Evolutionary conservation across 352 stramenopile genomes (phyloP).

Genomic region (Globisporangium parvum): DNA sequence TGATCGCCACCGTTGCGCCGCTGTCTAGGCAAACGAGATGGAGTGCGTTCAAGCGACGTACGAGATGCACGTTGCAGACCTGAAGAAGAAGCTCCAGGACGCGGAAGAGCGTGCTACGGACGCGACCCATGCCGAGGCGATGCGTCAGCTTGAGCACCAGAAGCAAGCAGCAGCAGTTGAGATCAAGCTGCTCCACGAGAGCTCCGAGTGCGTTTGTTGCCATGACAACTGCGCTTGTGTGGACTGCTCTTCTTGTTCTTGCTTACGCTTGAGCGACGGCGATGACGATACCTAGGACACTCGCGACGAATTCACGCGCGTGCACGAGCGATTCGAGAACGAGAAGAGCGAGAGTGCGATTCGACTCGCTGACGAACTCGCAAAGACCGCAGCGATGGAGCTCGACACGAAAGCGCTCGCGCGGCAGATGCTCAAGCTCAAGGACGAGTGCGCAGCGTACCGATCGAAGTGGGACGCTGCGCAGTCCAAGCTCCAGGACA

Average conservation of each 20-base stretch:
- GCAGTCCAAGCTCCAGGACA: conserved; percentile 52
- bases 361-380: conserved; percentile 42
- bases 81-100: conserved; percentile 43
- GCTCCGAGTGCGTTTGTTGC: conserved; percentile 31
- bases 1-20: not conserved
- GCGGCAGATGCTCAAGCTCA: conserved; percentile 34
- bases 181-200: conserved; percentile 60
- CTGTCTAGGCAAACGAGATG: conserved; percentile 52
- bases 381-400: conserved; percentile 35
- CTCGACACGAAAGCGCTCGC: conserved; percentile 49
- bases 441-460: conserved; percentile 46
- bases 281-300: conserved; percentile 46
- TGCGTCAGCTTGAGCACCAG: conserved; percentile 54
- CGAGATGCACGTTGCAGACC: conserved; percentile 43
- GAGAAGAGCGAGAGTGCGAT: conserved; percentile 36
- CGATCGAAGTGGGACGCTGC: conserved; percentile 43
- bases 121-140: conserved; percentile 27
- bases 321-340: conserved; percentile 26
- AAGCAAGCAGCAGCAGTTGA: conserved; percentile 42
- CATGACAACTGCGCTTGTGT: too few species aligned
- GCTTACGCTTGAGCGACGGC: not conserved
- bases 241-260: not conserved
- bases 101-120: conserved; percentile 36
- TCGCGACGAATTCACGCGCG: conserved; percentile 37
- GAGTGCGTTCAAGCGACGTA: conserved; percentile 70